Conservation (phyloP, 495 filamentous ascomycete genomes). For the Physcia stellaris region DNA sequence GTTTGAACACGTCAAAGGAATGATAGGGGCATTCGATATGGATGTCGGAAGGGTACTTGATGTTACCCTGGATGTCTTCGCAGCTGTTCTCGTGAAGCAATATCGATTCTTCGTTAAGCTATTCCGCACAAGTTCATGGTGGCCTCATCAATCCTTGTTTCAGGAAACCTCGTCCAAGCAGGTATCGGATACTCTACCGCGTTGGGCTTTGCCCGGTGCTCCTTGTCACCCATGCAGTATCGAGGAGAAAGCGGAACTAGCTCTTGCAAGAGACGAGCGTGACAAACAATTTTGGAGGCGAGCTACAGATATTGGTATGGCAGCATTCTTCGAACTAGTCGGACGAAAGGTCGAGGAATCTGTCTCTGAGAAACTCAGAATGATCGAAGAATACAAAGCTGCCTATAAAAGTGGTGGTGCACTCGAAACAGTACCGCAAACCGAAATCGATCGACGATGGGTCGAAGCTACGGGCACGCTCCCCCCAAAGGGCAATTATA, state of each 20-base stretch:
- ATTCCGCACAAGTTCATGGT: slow-evolving; percentile 86
- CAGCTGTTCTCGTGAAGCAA: slow-evolving; percentile 68
- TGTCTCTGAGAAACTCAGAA: too few relatives aligned
- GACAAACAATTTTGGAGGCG: slow-evolving; percentile 73
- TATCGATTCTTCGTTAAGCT: slow-evolving; percentile 89
- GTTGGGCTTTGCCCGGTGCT: slow-evolving; percentile 69
- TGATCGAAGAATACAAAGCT: too few relatives aligned
- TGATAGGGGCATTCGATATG: slow-evolving; percentile 85
- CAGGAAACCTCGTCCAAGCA: slow-evolving; percentile 6
- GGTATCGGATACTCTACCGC: slow-evolving; percentile 47
- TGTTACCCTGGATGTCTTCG: slow-evolving; percentile 80
- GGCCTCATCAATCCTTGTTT: slow-evolving; percentile 51
- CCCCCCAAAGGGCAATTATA: slow-evolving; percentile 72
- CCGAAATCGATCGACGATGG: slow-evolving; percentile 49
- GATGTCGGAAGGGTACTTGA: slow-evolving; percentile 91
- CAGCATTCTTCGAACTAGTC: slow-evolving; percentile 81
- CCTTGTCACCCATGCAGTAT: slow-evolving; percentile 39
- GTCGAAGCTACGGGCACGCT: slow-evolving; percentile 64
- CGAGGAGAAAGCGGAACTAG: slow-evolving; percentile 44
- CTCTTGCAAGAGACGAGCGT: slow-evolving; percentile 39
- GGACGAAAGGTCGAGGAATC: slow-evolving; percentile 18
- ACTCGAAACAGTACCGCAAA: slow-evolving; percentile 26
- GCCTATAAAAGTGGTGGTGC: slow-evolving; percentile 27
- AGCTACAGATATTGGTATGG: slow-evolving; percentile 58
- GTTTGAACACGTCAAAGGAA: slow-evolving; percentile 70